phyloP scores from a whole-genome alignment of 148 eudicot species.

The Bassia scoparia region DNA sequence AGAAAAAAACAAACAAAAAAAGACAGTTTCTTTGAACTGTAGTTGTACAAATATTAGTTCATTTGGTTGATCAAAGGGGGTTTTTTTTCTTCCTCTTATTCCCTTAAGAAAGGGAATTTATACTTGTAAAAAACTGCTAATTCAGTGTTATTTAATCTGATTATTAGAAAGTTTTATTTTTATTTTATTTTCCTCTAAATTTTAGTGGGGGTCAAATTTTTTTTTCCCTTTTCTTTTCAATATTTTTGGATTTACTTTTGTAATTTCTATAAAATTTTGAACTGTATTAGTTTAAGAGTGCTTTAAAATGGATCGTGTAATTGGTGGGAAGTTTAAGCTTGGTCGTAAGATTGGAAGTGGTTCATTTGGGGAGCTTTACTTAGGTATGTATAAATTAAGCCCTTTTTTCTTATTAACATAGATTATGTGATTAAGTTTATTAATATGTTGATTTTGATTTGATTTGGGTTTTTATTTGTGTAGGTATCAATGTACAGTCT shows the following conservation, averaged over 20 bases:
- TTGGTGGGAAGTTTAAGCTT: conserved; percentile 75
- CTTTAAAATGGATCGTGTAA: conserved; percentile 51
- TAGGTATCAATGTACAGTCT: conserved; percentile 78
- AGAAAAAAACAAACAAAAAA: background rate
- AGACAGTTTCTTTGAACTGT: background rate
- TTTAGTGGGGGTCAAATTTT: conserved; percentile 23
- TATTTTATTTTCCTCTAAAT: conserved; percentile 23
- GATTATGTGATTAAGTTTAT: background rate
- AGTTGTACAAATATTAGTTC: conserved; percentile 22
- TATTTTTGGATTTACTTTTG: background rate
- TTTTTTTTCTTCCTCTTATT: conserved; percentile 28
- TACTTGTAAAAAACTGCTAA: conserved; percentile 17
- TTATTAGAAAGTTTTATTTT: conserved; percentile 3
- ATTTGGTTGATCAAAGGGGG: conserved; percentile 24
- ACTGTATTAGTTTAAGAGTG: conserved; percentile 10
- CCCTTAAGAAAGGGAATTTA: conserved; percentile 1
- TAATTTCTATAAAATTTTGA: background rate
- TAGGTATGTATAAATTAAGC: conserved; percentile 37
- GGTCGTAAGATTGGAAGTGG: conserved; percentile 81
- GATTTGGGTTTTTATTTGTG: conserved; percentile 9
- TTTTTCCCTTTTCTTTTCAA: background rate
- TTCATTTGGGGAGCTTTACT: conserved; percentile 73
- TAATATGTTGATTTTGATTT: background rate
- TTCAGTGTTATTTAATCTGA: background rate
- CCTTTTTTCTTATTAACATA: background rate